phyloP scores from a whole-genome alignment of 345 rosid species.

The Microthlaspi erraticum region DNA sequence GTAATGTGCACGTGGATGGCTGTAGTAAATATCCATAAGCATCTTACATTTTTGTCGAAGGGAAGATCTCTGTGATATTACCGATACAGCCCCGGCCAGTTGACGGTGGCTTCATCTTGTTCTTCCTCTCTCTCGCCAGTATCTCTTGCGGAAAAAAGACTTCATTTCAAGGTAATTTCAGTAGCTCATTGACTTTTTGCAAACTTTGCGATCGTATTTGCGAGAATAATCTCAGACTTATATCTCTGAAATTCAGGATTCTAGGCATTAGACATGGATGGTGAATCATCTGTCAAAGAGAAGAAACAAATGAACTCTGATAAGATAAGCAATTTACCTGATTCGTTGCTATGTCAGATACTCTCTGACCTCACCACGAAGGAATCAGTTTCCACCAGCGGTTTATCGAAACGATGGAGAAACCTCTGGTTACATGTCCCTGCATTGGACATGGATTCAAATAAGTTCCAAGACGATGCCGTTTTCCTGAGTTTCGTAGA shows the following conservation, averaged over 20 bases:
- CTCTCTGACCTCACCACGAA: slow-evolving; percentile 30
- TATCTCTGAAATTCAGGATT: background rate
- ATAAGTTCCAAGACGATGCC: background rate
- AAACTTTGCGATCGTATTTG: background rate
- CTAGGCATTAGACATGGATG: slow-evolving; percentile 17
- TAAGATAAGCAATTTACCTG: slow-evolving; percentile 33
- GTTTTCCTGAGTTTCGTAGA: slow-evolving; percentile 16
- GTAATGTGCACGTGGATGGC: background rate
- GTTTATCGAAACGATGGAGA: slow-evolving; percentile 36
- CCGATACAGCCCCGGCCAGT: background rate
- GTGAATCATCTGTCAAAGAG: slow-evolving; percentile 10
- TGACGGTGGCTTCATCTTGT: background rate
- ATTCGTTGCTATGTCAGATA: slow-evolving; percentile 30
- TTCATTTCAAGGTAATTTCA: background rate
- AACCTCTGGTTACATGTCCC: slow-evolving; percentile 33
- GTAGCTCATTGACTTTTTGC: background rate
- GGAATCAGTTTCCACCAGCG: slow-evolving; percentile 36
- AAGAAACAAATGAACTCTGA: slow-evolving; percentile 18
- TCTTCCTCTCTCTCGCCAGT: background rate
- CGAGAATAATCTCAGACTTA: background rate
- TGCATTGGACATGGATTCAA: slow-evolving; percentile 26
- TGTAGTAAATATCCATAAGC: background rate
- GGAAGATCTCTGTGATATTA: background rate
- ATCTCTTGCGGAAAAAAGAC: background rate
- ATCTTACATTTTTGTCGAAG: background rate